Evolutionary conservation across 192 early-diverging fungal genomes (phyloP), one percentile per base, ranked within the genome.

Genomic region (Gonapodya prolifera): DNA sequence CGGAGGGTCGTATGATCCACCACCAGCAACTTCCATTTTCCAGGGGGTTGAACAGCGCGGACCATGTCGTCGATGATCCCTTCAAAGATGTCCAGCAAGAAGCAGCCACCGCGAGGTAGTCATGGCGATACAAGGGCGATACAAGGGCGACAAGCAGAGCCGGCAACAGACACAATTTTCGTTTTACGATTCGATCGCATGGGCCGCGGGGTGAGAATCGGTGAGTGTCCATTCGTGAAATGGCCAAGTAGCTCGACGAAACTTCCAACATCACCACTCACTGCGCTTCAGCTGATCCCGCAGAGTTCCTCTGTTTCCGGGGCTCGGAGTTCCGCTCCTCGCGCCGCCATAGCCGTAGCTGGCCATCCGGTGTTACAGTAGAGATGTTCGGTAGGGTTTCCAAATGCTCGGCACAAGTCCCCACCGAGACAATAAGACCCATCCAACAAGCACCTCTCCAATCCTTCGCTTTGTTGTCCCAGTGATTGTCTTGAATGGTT

Each of bases 21-120:
- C 32, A 87, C 82, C 70, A 87, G 70, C 71, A 87, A 75, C 78
- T 87, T 87, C 84, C 84, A 87, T 34, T 78, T 80, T 29, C 75
- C 81, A 8, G 76, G n/a, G 71, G 69, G 70, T 28, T 76, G 78
- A 61, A 73, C 71, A 2, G 71, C 18, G 71, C 71, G 71, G 71
- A 73, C 71, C 71, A 73, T 73, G 31, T 73, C 71, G 8, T 18
- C 32, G 71, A 73, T 73, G 28, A 73, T 18, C 31, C 71, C 45
- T 61, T 61, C 8, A 61, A 61, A n/a, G n/a, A n/a, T n/a, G n/a
- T 61, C 45, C 8, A 61, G 45, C 23, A 61, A 23, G 23, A 61
- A 61, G 23, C 23, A 16, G 45, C 45, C 8, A 16, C 23, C 23
- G 8, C 45, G 23, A 61, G n/a, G n/a, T n/a, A n/a, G n/a, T n/a